Evolutionary conservation across 805 yeast genomes (phyloP).

Genomic region (Candida gorgasii): DNA sequence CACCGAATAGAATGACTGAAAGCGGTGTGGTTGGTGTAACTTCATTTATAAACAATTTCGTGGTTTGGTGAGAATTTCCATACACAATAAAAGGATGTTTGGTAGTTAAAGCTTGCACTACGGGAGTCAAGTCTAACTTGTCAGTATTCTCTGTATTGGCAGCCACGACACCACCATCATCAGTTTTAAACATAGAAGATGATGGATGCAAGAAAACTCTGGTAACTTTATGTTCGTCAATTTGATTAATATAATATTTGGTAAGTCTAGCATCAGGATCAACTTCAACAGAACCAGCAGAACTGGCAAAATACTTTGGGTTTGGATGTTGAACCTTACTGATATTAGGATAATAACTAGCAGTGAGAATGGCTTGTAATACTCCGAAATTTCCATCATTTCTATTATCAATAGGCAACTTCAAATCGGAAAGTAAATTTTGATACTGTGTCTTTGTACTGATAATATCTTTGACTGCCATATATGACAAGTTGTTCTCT

Average conservation of each 20-base stretch:
- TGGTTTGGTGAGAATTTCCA: constrained; percentile 58
- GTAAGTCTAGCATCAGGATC: constrained; percentile 67
- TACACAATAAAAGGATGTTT: constrained; percentile 64
- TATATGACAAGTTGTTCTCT: constrained; percentile 61
- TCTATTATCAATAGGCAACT: constrained; percentile 57
- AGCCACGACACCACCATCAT: constrained; percentile 1
- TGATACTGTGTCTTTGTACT: constrained; percentile 71
- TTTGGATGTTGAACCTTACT: constrained; percentile 83
- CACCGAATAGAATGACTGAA: constrained; percentile 80
- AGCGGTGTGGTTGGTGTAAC: constrained; percentile 77
- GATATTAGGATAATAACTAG: constrained; percentile 80
- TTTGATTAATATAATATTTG: constrained; percentile 6
- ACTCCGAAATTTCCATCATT: constrained; percentile 53
- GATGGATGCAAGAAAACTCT: constrained; percentile 88
- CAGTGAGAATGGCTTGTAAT: constrained; percentile 68
- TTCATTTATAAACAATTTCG: constrained; percentile 69
- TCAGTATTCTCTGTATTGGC: constrained; percentile 24
- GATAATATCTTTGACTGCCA: constrained; percentile 67
- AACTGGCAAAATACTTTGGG: constrained; percentile 65
- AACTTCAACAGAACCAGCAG: constrained; percentile 79
- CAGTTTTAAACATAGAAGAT: constrained; percentile 61
- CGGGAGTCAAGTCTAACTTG: constrained; percentile 44
- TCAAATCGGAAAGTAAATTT: constrained; percentile 72
- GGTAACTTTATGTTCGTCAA: constrained; percentile 32
- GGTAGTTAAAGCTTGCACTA: constrained; percentile 15